Percentiles rank a stretch among this genome's conserved stretches.
These are phyloP conservation scores for Magnolia sinica DNA, from an alignment of 164 flowering plant genomes.

Conservation along the genomic window DNA sequence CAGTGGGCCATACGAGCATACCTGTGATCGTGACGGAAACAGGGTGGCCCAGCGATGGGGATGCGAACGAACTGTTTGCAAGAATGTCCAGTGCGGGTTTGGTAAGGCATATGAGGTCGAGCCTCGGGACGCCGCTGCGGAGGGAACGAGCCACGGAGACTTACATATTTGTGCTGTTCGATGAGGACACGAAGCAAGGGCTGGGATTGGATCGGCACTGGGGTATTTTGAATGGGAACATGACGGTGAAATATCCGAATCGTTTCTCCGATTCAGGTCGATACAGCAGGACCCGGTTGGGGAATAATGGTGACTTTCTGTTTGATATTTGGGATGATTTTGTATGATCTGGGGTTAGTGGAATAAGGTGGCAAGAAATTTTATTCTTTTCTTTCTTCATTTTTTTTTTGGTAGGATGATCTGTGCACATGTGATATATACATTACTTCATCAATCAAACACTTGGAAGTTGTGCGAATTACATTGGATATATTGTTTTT, in stretches of 20 bases:
- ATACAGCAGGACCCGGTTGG: too few species aligned
- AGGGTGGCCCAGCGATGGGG: slow-evolving; percentile 77
- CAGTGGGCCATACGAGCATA: slow-evolving; percentile 51
- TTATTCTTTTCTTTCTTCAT: too few species aligned
- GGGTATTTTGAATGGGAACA: slow-evolving; percentile 56
- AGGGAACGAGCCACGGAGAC: slow-evolving; percentile 56
- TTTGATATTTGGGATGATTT: too few species aligned
- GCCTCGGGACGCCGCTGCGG: slow-evolving; percentile 63
- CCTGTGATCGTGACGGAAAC: slow-evolving; percentile 73
- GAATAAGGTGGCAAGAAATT: too few species aligned
- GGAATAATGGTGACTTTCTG: too few species aligned
- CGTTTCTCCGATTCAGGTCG: slow-evolving; percentile 29
- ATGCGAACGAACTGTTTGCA: slow-evolving; percentile 41
- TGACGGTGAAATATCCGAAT: slow-evolving; percentile 47
- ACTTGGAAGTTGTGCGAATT: too few species aligned
- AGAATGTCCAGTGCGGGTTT: slow-evolving; percentile 59
- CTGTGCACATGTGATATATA: too few species aligned
- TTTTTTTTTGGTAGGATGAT: too few species aligned
- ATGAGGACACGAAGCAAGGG: slow-evolving; percentile 24
- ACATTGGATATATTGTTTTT: too few species aligned
- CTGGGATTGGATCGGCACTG: slow-evolving; percentile 25
- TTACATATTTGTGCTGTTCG: slow-evolving; percentile 66
- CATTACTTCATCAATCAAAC: too few species aligned
- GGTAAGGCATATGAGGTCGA: slow-evolving; percentile 49
- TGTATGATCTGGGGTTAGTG: too few species aligned